A percentile compares a stretch with the other conserved stretches of the same genome.
Conservation (phyloP, 2,329 filamentous ascomycete genomes). For the Cercospora sp. region DNA sequence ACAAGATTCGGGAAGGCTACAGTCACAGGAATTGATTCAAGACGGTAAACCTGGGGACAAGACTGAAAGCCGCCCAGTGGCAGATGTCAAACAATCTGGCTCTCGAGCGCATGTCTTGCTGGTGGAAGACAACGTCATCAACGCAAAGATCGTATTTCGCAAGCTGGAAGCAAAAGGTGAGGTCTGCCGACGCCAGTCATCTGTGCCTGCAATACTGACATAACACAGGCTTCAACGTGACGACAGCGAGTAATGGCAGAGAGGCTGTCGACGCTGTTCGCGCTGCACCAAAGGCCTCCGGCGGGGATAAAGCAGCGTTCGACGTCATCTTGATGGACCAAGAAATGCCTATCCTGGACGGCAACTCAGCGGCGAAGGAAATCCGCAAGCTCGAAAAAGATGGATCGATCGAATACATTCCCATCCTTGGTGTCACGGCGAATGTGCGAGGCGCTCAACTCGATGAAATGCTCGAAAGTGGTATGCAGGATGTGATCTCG, state of each 20-base stretch:
- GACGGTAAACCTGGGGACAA: not conserved
- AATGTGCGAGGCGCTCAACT: conserved; percentile 39
- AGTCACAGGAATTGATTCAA: not conserved
- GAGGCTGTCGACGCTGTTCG: conserved; percentile 36
- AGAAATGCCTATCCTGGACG: conserved; percentile 40
- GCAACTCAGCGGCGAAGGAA: conserved; percentile 32
- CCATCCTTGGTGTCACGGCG: conserved; percentile 39
- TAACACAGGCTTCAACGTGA: conserved; percentile 30
- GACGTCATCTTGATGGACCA: conserved; percentile 39
- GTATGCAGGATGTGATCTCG: conserved; percentile 38
- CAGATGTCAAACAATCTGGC: conserved; percentile 4
- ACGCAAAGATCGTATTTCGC: conserved; percentile 35
- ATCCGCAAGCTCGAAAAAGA: conserved; percentile 33
- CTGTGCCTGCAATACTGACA: not conserved
- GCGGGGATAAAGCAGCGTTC: conserved; percentile 27
- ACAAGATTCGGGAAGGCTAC: not conserved
- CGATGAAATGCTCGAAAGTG: conserved; percentile 34
- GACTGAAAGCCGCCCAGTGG: not conserved
- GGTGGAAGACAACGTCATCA: conserved; percentile 37
- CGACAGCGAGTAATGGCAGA: conserved; percentile 37
- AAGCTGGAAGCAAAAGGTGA: conserved; percentile 32
- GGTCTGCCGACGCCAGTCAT: not conserved
- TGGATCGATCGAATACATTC: conserved; percentile 27
- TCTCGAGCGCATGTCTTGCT: conserved; percentile 28
- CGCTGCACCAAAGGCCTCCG: conserved; percentile 19